Evolutionary conservation across 192 early-diverging fungal genomes (phyloP).

Genomic region (Coemansia erecta): DNA sequence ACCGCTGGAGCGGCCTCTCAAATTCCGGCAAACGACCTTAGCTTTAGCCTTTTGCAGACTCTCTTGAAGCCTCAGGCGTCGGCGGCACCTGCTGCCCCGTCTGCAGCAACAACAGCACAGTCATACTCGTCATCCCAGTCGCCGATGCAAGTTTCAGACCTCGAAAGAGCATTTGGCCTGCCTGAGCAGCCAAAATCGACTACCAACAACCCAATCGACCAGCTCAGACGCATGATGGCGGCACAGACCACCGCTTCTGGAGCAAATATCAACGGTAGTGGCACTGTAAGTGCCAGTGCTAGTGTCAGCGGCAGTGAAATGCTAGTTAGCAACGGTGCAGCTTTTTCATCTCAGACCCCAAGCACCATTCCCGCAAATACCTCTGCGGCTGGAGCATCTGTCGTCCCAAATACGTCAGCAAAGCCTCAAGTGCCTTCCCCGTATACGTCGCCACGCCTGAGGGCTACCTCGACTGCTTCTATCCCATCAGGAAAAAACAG

Average conservation of each 20-base stretch:
- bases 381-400: too few relatives aligned
- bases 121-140: slow-evolving; percentile 19
- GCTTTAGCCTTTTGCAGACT: slow-evolving; percentile 40
- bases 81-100: background rate
- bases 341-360: background rate
- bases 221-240: slow-evolving; percentile 46
- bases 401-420: background rate
- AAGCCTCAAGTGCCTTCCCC: slow-evolving; percentile 5
- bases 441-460: slow-evolving; percentile 22
- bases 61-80: slow-evolving; percentile 43
- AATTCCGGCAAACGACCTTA: slow-evolving; percentile 30
- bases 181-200: background rate
- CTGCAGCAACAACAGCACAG: slow-evolving; percentile 6
- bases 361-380: too few relatives aligned
- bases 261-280: background rate
- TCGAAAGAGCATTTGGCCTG: slow-evolving; percentile 22
- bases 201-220: slow-evolving; percentile 30
- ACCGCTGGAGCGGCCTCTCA: slow-evolving; percentile 27
- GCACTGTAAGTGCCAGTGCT: background rate
- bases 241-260: slow-evolving; percentile 11
- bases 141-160: slow-evolving; percentile 17
- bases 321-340: background rate
- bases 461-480: background rate
- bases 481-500: background rate
- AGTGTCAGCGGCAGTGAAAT: slow-evolving; percentile 1